phyloP scores from a whole-genome alignment of 2,329 filamentous ascomycete species.

The Aureobasidium melanogenum region DNA sequence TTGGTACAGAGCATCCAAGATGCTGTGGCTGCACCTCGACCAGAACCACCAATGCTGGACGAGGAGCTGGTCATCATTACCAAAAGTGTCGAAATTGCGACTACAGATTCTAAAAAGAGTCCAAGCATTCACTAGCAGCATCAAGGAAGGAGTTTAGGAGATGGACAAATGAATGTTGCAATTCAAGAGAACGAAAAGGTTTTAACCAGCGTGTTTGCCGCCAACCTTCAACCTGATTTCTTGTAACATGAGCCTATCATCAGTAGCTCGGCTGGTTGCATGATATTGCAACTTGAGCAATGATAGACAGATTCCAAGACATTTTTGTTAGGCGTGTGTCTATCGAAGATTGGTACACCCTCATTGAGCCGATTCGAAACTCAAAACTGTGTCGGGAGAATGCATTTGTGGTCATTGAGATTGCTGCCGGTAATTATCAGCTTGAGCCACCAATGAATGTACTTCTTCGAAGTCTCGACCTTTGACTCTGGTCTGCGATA shows the following conservation, averaged over 20 bases:
- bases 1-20: conserved; percentile 13
- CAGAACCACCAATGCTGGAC: neutral
- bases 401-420: neutral
- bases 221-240: neutral
- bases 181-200: neutral
- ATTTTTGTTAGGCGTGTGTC: neutral
- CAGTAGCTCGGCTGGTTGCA: neutral
- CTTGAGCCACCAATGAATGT: neutral
- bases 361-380: neutral
- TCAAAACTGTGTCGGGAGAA: neutral
- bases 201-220: neutral
- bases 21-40: neutral
- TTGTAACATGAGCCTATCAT: no score
- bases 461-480: neutral
- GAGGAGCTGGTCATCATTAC: conserved; percentile 4
- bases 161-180: neutral
- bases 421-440: neutral
- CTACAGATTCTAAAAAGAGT: neutral
- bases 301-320: neutral
- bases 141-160: neutral
- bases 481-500: neutral
- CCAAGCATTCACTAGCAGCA: neutral
- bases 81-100: neutral
- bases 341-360: no score
- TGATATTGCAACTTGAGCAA: neutral